Conservation (phyloP, 345 rosid species). For the Populus ilicifolia region DNA sequence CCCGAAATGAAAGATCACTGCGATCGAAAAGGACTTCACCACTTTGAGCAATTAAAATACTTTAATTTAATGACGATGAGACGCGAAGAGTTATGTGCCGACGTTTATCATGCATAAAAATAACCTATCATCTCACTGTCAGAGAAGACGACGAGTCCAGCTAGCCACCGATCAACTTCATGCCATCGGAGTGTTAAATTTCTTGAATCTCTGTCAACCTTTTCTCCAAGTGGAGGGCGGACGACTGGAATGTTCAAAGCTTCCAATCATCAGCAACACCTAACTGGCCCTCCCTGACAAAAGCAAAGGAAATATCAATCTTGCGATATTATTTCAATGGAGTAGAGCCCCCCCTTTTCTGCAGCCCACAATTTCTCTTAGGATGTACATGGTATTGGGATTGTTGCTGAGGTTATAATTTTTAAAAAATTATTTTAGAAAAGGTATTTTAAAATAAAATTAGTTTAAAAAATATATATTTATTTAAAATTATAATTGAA, state of each 20-base stretch:
- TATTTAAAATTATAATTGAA: no score
- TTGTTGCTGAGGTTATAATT: no score
- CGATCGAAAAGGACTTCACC: not conserved
- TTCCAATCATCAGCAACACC: not conserved
- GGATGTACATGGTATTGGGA: no score
- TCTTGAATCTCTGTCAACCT: not conserved
- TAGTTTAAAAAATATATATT: no score
- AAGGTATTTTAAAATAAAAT: no score
- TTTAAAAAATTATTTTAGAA: no score
- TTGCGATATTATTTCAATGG: not conserved
- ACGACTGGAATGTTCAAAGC: not conserved
- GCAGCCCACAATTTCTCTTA: not conserved
- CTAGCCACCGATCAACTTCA: not conserved
- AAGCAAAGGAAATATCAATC: not conserved
- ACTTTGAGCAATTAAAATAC: not conserved
- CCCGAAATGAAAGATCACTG: not conserved
- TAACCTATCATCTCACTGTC: not conserved
- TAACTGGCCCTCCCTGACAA: slow-evolving; percentile 14
- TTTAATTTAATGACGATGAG: not conserved
- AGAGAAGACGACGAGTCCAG: not conserved
- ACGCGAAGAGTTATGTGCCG: not conserved
- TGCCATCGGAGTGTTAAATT: not conserved
- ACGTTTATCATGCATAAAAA: not conserved
- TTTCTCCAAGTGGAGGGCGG: not conserved
- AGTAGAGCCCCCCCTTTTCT: not conserved